phyloP scores from a whole-genome alignment of 1,139 yeast species.

The Candida tunisiensis region DNA sequence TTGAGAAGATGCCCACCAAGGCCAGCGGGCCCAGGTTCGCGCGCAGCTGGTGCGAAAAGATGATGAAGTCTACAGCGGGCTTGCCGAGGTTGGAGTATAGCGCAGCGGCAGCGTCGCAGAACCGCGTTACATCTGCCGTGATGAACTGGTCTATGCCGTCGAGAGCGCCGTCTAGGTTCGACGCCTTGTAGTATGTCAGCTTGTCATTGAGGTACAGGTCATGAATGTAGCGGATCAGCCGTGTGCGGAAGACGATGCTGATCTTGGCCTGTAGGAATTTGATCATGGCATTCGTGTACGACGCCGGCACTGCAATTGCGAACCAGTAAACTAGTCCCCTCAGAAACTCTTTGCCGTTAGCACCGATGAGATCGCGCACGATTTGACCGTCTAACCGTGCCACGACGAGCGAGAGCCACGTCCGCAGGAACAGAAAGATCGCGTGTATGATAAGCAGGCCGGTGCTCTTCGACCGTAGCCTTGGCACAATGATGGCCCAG shows the following conservation, averaged over 20 bases:
- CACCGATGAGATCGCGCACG: slow-evolving; percentile 77
- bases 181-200: slow-evolving; percentile 65
- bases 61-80: slow-evolving; percentile 76
- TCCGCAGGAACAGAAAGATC: slow-evolving; percentile 58
- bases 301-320: slow-evolving; percentile 81
- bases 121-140: slow-evolving; percentile 69
- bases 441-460: slow-evolving; percentile 55
- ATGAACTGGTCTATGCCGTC: slow-evolving; percentile 56
- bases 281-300: slow-evolving; percentile 84
- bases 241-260: slow-evolving; percentile 72
- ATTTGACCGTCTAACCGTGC: slow-evolving; percentile 88
- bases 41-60: slow-evolving; percentile 71
- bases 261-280: slow-evolving; percentile 64
- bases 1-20: slow-evolving; percentile 61
- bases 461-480: slow-evolving; percentile 49
- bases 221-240: slow-evolving; percentile 72
- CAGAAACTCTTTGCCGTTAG: slow-evolving; percentile 57
- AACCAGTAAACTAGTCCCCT: slow-evolving; percentile 79
- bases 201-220: slow-evolving; percentile 74
- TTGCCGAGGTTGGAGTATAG: slow-evolving; percentile 82
- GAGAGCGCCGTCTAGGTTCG: slow-evolving; percentile 24
- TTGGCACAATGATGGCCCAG: slow-evolving; percentile 72
- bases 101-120: slow-evolving; percentile 70
- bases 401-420: slow-evolving; percentile 73
- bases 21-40: slow-evolving; percentile 81